Evolutionary conservation across 306 rosid species (phyloP), one percentile per base, ranked within the genome.

Genomic region (Nissolia schottii): DNA sequence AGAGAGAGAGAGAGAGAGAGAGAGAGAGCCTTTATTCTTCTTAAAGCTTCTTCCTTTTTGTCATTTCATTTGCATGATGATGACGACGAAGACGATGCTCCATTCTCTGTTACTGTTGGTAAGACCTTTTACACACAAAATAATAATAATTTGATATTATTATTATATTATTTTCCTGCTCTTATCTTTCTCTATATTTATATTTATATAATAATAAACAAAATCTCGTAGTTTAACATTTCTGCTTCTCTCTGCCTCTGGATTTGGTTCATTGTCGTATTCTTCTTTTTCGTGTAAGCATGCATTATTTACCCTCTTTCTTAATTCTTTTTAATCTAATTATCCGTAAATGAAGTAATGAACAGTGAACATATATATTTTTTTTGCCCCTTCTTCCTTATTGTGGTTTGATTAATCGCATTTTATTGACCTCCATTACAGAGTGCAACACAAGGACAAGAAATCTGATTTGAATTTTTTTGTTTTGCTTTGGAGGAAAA

Each of bases 231-330:
- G 57, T 71, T 67, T 70, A 50, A 71, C 84, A 60, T 89, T 51
- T 75, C 84, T 77, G 85, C 80, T 77, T 80, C 91, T 74, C 82
- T 75, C 79, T 78, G 82, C 78, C 79, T 83, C 82, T 81, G 80
- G 87, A 78, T 72, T 77, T 73, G 74, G 71, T 34, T 79, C 60
- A n/a, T 20, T 66, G 46, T 45, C 22, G 35, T 68, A 69, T 73
- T 50, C 57, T 64, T 12, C 46, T 40, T 40, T 48, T 55, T 32
- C 29, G 57, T 64, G 70, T 61, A 11, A 28, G 69, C 53, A 22
- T 24, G 32, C 53, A 38, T 74, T 67, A 27, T 61, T 34, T 67
- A 60, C n/a, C 19, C 25, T 55, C 28, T 19, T 13, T 15, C 6
- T 31, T 28, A 28, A 23, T 4, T 58, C 43, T 49, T 11, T 18